A percentile compares a stretch with the other conserved stretches of the same genome.
Evolutionary conservation across 1,284 basidiomycete genomes (phyloP).

Genomic region (Paramarasmius palmivorus): DNA sequence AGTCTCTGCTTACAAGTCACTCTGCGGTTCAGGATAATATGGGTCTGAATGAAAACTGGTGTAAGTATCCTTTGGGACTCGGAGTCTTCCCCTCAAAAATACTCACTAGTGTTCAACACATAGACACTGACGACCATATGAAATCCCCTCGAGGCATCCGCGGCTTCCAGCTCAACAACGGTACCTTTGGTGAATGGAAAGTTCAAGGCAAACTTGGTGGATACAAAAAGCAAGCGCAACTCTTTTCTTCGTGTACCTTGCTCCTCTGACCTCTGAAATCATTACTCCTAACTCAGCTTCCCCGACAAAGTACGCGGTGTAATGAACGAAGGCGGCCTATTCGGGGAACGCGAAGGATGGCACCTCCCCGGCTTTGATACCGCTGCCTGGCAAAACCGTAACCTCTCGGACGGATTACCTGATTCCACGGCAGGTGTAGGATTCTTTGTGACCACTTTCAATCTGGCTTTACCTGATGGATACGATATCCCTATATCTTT

Average conservation of each 20-base stretch:
- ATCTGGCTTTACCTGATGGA: conserved; percentile 54
- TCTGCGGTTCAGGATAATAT: conserved; percentile 27
- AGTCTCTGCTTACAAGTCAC: conserved; percentile 49
- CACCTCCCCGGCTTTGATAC: conserved; percentile 76
- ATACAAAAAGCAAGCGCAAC: conserved; percentile 61
- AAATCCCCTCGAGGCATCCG: conserved; percentile 70
- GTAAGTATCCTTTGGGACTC: not conserved
- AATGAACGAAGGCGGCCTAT: conserved; percentile 80
- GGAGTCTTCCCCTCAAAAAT: not conserved
- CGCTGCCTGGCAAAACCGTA: conserved; percentile 54
- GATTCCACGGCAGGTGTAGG: conserved; percentile 61
- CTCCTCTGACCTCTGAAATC: not conserved
- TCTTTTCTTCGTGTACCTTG: not conserved
- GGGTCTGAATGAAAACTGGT: conserved; percentile 18
- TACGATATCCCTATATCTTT: conserved; percentile 69
- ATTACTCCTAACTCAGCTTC: conserved; percentile 41
- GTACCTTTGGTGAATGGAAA: conserved; percentile 70
- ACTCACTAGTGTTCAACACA: not conserved
- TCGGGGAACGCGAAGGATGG: conserved; percentile 78
- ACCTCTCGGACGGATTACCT: conserved; percentile 57
- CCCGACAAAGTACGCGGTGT: conserved; percentile 55
- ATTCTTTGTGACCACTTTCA: conserved; percentile 76
- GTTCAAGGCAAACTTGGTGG: conserved; percentile 82
- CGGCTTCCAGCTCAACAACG: conserved; percentile 63
- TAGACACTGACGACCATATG: conserved; percentile 22